A percentile compares a stretch with the other conserved stretches of the same genome.
Evolutionary conservation across 1,139 yeast species (phyloP).

Genomic region (Blastobotrys arbuscula): DNA sequence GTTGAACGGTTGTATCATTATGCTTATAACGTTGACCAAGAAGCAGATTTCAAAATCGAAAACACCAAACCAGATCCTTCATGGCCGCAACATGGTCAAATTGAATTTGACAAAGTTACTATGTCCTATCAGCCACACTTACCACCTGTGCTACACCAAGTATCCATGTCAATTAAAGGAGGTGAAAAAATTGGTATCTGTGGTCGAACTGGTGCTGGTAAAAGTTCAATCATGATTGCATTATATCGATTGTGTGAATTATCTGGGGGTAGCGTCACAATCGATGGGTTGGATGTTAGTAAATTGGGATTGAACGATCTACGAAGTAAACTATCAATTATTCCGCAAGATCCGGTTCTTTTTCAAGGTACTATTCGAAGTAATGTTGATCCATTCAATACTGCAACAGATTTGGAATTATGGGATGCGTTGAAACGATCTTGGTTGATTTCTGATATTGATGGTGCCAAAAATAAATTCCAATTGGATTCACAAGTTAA

Average conservation of each 20-base stretch:
- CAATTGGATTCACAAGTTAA: conserved; percentile 66
- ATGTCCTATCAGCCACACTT: conserved; percentile 71
- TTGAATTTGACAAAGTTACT: conserved; percentile 53
- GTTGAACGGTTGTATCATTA: conserved; percentile 76
- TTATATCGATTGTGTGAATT: conserved; percentile 58
- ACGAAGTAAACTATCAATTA: conserved; percentile 58
- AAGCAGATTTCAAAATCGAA: conserved; percentile 42
- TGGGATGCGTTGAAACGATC: conserved; percentile 54
- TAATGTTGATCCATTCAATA: conserved; percentile 62
- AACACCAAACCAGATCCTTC: conserved; percentile 57
- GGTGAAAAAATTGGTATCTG: conserved; percentile 67
- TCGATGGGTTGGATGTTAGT: conserved; percentile 59
- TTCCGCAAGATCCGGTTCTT: conserved; percentile 76
- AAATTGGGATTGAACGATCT: conserved; percentile 51
- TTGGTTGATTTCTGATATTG: conserved; percentile 44
- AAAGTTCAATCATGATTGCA: conserved; percentile 62
- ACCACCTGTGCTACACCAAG: conserved; percentile 62
- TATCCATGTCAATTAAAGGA: conserved; percentile 43
- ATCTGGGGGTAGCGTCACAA: conserved; percentile 44
- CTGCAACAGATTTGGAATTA: conserved; percentile 46
- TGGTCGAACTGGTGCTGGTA: conserved; percentile 81
- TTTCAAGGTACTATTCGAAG: conserved; percentile 61
- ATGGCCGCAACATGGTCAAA: conserved; percentile 60
- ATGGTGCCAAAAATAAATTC: conserved; percentile 43
- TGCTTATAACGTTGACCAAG: conserved; percentile 63